phyloP scores from a whole-genome alignment of 116 monocot species.

The Zostera marina region DNA sequence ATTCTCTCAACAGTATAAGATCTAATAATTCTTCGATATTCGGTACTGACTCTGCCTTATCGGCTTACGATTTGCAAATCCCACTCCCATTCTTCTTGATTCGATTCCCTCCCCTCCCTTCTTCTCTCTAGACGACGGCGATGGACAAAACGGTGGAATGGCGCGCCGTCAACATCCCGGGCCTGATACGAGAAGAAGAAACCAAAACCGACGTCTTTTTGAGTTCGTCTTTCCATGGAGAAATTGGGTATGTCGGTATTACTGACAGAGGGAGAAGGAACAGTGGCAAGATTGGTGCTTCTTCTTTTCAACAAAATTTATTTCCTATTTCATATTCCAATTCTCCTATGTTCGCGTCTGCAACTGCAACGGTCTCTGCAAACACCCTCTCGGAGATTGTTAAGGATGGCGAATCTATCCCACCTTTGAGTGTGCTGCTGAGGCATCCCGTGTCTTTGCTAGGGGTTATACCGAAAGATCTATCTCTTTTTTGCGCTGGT shows the following conservation, averaged over 20 bases:
- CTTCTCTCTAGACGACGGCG: background rate
- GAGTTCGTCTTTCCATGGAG: background rate
- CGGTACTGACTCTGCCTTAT: too few species aligned
- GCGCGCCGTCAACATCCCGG: background rate
- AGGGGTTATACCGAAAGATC: constrained; percentile 52
- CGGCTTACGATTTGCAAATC: too few species aligned
- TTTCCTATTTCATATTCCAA: background rate
- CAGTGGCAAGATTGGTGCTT: background rate
- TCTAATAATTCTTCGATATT: too few species aligned
- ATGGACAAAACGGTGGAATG: background rate
- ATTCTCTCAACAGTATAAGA: too few species aligned
- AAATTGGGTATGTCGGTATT: background rate
- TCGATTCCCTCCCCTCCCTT: background rate
- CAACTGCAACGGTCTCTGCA: background rate
- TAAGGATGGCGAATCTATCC: constrained; percentile 4
- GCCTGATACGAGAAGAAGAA: background rate
- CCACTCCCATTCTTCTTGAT: background rate
- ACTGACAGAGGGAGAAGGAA: background rate
- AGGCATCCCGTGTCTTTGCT: constrained; percentile 70
- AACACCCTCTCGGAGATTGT: background rate
- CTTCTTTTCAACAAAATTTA: background rate
- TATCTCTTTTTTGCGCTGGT: constrained; percentile 68
- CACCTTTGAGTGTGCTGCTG: constrained; percentile 25
- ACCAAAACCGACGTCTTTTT: background rate
- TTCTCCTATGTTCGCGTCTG: constrained; percentile 1